Conservation (phyloP, 345 rosid species). For the Syzygium aromaticum region DNA sequence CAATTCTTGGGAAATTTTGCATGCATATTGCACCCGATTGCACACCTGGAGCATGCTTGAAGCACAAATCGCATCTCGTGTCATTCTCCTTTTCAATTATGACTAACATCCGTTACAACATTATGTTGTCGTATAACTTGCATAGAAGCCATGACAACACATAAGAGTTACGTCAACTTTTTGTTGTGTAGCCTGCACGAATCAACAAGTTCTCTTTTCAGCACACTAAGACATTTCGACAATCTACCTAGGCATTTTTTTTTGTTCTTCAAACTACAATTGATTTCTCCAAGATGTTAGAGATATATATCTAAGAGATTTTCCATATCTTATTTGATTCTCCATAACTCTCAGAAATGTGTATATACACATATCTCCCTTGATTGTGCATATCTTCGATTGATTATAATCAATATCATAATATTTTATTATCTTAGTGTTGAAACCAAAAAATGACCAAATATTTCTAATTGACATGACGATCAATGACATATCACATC, state of each 20-base stretch:
- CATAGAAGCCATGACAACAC: background rate
- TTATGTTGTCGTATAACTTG: background rate
- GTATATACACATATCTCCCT: background rate
- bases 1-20: background rate
- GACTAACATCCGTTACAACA: background rate
- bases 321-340: background rate
- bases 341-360: background rate
- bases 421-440: background rate
- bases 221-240: background rate
- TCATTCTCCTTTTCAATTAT: background rate
- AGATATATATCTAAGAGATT: too few species aligned
- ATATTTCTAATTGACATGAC: background rate
- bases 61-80: background rate
- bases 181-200: background rate
- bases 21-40: background rate
- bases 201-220: background rate
- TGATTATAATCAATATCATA: too few species aligned
- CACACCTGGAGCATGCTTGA: background rate
- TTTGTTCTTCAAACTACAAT: background rate
- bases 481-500: background rate
- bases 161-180: too few species aligned
- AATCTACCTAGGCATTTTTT: background rate
- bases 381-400: too few species aligned
- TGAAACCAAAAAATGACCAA: background rate
- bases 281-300: background rate